phyloP scores from a whole-genome alignment of 2,329 filamentous ascomycete genomes.

The Pseudogymnoascus sp. region DNA sequence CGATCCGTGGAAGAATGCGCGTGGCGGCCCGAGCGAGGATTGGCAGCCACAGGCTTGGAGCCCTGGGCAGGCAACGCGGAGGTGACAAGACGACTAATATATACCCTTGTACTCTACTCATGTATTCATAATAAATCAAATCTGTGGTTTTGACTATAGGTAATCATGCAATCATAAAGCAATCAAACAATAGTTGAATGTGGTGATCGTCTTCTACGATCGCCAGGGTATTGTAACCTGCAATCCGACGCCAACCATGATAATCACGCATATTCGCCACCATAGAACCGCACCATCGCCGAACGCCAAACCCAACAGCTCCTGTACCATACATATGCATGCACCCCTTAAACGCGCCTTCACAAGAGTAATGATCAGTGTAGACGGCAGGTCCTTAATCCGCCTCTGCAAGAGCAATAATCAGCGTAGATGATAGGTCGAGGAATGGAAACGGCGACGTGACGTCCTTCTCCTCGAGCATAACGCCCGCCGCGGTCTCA shows the following conservation, averaged over 20 bases:
- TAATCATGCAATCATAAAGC: conserved; percentile 4
- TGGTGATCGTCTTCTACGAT: conserved; percentile 8
- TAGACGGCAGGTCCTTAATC: conserved; percentile 72
- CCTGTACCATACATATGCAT: background rate
- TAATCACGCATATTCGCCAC: background rate
- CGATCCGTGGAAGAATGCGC: conserved; percentile 49
- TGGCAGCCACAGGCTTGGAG: conserved; percentile 42
- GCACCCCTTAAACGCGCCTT: conserved; percentile 52
- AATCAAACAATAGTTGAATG: conserved; percentile 6
- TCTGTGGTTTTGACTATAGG: background rate
- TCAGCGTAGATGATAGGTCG: conserved; percentile 84
- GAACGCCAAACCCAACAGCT: conserved; percentile 1
- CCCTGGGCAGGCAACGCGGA: background rate
- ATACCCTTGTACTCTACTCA: conserved; percentile 3
- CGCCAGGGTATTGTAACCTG: conserved; percentile 7
- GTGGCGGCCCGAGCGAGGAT: conserved; percentile 51
- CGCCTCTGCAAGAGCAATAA: conserved; percentile 84
- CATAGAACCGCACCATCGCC: conserved; percentile 3
- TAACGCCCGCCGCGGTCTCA: conserved; percentile 66
- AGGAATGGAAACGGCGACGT: conserved; percentile 93
- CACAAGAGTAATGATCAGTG: conserved; percentile 85
- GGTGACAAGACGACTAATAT: background rate
- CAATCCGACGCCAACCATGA: conserved; percentile 6
- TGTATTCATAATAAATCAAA: conserved; percentile 6
- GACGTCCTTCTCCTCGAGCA: conserved; percentile 86